Evolutionary conservation across 2,329 filamentous ascomycete species (phyloP).

Genomic region (Colletotrichum eleusines): DNA sequence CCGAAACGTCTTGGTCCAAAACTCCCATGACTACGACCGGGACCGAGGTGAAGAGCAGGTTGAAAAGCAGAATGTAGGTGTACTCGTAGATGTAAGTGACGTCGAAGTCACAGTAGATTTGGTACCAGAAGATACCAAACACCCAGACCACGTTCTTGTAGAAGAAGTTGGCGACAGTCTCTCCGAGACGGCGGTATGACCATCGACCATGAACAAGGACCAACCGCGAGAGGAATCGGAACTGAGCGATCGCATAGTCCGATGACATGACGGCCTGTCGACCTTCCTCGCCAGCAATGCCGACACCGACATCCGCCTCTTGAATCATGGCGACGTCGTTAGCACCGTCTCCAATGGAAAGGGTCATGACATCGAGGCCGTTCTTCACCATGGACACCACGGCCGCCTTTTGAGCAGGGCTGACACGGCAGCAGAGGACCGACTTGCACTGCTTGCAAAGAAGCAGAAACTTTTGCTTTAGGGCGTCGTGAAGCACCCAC

Average conservation of each 20-base stretch:
- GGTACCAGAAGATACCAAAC: slow-evolving; percentile 96
- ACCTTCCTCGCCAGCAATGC: slow-evolving; percentile 93
- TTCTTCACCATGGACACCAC: slow-evolving; percentile 96
- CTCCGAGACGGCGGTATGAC: slow-evolving; percentile 94
- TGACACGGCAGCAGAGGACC: slow-evolving; percentile 96
- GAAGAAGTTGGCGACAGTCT: slow-evolving; percentile 98
- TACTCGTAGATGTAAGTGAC: slow-evolving; percentile 98
- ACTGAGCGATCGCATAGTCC: slow-evolving; percentile 95
- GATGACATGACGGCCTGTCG: slow-evolving; percentile 96
- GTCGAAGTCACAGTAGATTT: slow-evolving; percentile 95
- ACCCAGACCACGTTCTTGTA: slow-evolving; percentile 99
- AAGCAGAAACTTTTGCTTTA: slow-evolving; percentile 93
- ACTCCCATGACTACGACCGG: slow-evolving; percentile 97
- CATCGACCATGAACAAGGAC: slow-evolving; percentile 92
- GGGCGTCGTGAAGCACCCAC: slow-evolving; percentile 81
- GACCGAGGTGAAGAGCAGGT: slow-evolving; percentile 94
- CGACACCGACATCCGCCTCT: slow-evolving; percentile 95
- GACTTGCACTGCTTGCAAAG: slow-evolving; percentile 98
- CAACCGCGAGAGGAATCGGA: slow-evolving; percentile 86
- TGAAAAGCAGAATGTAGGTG: slow-evolving; percentile 96
- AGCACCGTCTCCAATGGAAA: slow-evolving; percentile 92
- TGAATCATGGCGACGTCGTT: slow-evolving; percentile 99
- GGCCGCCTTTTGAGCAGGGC: slow-evolving; percentile 96
- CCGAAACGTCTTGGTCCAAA: slow-evolving; percentile 95
- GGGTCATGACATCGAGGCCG: slow-evolving; percentile 94